Evolutionary conservation across 2,329 filamentous ascomycete genomes (phyloP), one percentile per base, ranked within the genome.

Genomic region (Periconia sp.): DNA sequence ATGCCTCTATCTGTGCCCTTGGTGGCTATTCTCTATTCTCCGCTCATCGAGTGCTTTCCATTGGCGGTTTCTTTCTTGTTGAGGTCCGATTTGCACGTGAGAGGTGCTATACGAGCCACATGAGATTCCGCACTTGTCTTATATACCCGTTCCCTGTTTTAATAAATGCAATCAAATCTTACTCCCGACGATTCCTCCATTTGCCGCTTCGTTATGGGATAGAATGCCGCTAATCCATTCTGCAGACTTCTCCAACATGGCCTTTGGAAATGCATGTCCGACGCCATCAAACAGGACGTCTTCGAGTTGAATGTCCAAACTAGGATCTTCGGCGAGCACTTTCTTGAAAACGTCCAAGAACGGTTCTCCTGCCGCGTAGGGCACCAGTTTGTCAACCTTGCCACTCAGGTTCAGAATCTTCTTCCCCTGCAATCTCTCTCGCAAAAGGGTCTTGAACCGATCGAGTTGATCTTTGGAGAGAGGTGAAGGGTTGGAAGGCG

Each of bases 361-460:
- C 0, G 83, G 79, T 65, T 81, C 77, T 3, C 81, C 81, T 50
- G 79, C 82, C 20, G 75, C 73, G 62, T 90, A 89, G 14, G 90
- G 89, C 15, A 94, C 90, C 3, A 93, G 73, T 63, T 85, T 86
- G 66, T 94, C 90, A 1, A 77, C 82, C 76, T 91, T 92, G 1
- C 84, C 85, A 11, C 70, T 73, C 6, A 81, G 58, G 46, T 71
- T 72, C 20, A 73, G 51, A 1, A 73, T 71, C 9, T 50, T 50
- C 46, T 73, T 73, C 13, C 65, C 66, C 6, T 74, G 74, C 8
- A 90, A 64, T 1, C 75, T 77, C 2, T 83, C 78, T 0, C 86
- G 56, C 1, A 66, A 44, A 10, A 71, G 47, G 0, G 41, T 30
- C 17, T 59, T 67, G 53, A 71, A 65, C 10, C 66, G 58, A 18